A percentile compares a stretch with the other conserved stretches of the same genome.
Conservation (phyloP, 805 yeast genomes). For the Metschnikowia amazonensis region DNA sequence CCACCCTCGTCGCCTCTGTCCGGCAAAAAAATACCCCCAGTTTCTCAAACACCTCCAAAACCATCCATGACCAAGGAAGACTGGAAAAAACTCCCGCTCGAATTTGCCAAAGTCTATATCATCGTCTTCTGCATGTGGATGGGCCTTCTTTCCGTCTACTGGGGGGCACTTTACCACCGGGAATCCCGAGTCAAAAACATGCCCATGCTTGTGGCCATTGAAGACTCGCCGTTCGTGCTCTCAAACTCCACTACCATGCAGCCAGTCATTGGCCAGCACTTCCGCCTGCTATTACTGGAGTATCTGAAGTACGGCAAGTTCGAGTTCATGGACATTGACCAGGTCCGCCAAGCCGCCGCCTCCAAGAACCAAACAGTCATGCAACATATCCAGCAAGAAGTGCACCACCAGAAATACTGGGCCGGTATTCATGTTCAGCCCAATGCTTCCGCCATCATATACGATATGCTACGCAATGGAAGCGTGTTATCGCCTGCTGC, state of each 20-base stretch:
- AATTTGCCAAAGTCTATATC: slow-evolving; percentile 19
- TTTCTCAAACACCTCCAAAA: no score
- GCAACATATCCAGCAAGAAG: slow-evolving; percentile 19
- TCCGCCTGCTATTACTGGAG: slow-evolving; percentile 17
- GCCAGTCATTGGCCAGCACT: slow-evolving; percentile 20
- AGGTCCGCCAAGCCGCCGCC: slow-evolving; percentile 16
- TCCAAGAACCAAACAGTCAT: slow-evolving; percentile 19
- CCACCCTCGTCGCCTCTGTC: no score
- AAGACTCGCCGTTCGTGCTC: slow-evolving; percentile 21
- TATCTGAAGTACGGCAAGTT: slow-evolving; percentile 19
- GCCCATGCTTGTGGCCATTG: slow-evolving; percentile 36
- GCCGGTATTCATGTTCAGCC: slow-evolving; percentile 24
- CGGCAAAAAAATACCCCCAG: neutral
- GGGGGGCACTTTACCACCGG: slow-evolving; percentile 39
- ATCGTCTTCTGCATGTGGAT: slow-evolving; percentile 23
- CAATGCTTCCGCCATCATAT: slow-evolving; percentile 26
- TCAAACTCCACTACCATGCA: slow-evolving; percentile 19
- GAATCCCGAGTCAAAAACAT: slow-evolving; percentile 28
- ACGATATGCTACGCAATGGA: slow-evolving; percentile 15
- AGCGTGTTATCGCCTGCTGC: slow-evolving; percentile 15
- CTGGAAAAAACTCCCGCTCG: slow-evolving; percentile 12
- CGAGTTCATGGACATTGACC: slow-evolving; percentile 14
- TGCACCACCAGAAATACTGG: slow-evolving; percentile 32
- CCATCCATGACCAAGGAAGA: slow-evolving; percentile 11
- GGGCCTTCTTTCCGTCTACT: slow-evolving; percentile 35